phyloP scores from a whole-genome alignment of 192 early-diverging fungal species.

The Ramicandelaber brevisporus region DNA sequence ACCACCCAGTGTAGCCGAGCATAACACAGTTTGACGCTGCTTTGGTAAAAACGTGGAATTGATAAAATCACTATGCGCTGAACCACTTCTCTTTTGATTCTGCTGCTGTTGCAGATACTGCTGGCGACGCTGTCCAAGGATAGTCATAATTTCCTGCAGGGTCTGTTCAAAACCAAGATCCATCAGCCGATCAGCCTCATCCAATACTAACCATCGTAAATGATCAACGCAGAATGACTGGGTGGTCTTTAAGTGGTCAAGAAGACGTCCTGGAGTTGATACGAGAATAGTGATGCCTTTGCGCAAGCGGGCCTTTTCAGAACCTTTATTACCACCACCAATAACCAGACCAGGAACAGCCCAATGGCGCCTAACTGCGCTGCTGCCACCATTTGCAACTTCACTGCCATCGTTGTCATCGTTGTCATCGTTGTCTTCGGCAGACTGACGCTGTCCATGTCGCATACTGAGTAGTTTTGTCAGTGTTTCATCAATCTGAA shows the following conservation, averaged over 20 bases:
- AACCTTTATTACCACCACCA: slow-evolving; percentile 57
- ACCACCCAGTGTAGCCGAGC: slow-evolving; percentile 79
- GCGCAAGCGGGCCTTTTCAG: slow-evolving; percentile 54
- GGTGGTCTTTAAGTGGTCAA: slow-evolving; percentile 67
- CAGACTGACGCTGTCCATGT: slow-evolving; percentile 11
- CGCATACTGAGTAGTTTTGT: slow-evolving; percentile 36
- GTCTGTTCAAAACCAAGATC: slow-evolving; percentile 82
- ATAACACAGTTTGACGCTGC: slow-evolving; percentile 46
- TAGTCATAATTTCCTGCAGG: slow-evolving; percentile 33
- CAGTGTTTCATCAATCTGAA: slow-evolving; percentile 68
- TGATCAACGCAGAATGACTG: slow-evolving; percentile 58
- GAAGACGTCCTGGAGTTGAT: slow-evolving; percentile 82
- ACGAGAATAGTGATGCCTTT: slow-evolving; percentile 80
- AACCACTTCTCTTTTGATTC: slow-evolving; percentile 10
- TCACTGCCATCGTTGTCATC: slow-evolving; percentile 3
- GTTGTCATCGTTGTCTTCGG: slow-evolving; percentile 2
- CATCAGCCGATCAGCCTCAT: slow-evolving; percentile 91
- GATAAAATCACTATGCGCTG: slow-evolving; percentile 3
- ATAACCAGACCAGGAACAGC: slow-evolving; percentile 61
- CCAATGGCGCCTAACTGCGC: slow-evolving; percentile 29
- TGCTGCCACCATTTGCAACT: background rate
- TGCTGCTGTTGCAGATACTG: slow-evolving; percentile 5
- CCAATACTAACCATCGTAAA: slow-evolving; percentile 85
- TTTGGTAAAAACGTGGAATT: slow-evolving; percentile 21
- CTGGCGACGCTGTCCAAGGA: slow-evolving; percentile 30